These are phyloP conservation scores for Sechiopsis laciniata DNA, from an alignment of 306 rosid genomes.

Conservation along the genomic window DNA sequence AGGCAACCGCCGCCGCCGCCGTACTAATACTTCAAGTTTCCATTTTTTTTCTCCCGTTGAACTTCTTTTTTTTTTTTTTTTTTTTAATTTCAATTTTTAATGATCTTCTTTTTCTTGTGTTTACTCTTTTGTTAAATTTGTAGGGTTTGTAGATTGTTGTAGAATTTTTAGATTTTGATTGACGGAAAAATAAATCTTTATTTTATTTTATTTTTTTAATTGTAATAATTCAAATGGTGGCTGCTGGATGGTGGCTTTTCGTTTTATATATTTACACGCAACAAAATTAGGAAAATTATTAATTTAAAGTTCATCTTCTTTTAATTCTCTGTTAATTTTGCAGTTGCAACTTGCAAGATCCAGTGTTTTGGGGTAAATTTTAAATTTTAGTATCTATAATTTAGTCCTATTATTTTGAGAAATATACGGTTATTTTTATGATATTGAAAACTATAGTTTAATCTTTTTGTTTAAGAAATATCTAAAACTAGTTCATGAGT, in stretches of 20 bases:
- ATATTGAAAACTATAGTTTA: too few species aligned
- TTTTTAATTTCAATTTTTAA: not conserved
- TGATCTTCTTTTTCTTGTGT: not conserved
- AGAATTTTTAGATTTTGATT: not conserved
- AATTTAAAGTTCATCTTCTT: too few species aligned
- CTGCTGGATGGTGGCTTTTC: not conserved
- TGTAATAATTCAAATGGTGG: not conserved
- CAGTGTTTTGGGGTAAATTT: too few species aligned
- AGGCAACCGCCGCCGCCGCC: slow-evolving; percentile 51
- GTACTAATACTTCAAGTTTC: not conserved
- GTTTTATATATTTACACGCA: too few species aligned
- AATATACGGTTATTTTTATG: too few species aligned
- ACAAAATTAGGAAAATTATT: too few species aligned
- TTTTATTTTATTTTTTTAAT: not conserved
- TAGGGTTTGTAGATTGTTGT: not conserved
- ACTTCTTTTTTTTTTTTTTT: not conserved
- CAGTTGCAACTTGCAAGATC: too few species aligned
- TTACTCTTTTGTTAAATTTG: not conserved
- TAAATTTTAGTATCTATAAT: too few species aligned
- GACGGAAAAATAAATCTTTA: not conserved
- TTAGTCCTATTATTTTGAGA: too few species aligned
- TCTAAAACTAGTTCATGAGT: too few species aligned
- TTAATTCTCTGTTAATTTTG: too few species aligned
- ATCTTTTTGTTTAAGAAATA: too few species aligned
- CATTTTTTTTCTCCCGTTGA: not conserved